phyloP scores from a whole-genome alignment of 768 basidiomycete species.

The Leccinum subtestaceum region DNA sequence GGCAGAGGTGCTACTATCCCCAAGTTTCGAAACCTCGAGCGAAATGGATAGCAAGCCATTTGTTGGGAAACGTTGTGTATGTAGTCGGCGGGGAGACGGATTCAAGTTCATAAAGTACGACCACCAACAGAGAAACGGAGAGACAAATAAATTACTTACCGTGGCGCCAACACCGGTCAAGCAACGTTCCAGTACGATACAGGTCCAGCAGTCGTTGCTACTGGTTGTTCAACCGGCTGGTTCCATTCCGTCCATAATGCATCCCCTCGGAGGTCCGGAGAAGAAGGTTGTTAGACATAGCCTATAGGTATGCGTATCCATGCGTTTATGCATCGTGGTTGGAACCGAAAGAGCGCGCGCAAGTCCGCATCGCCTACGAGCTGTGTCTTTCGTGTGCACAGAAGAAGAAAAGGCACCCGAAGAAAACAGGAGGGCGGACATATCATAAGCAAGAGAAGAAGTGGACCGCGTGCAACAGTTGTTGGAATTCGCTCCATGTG shows the following conservation, averaged over 20 bases:
- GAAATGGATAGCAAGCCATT: neutral
- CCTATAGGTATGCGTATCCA: neutral
- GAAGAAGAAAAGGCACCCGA: neutral
- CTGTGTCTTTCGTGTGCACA: conserved; percentile 4
- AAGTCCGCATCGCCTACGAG: conserved; percentile 2
- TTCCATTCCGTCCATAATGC: neutral
- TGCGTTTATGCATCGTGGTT: conserved; percentile 8
- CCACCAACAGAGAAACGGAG: neutral
- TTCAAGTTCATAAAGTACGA: neutral
- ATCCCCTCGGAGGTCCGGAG: conserved; percentile 23
- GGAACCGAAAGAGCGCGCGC: neutral
- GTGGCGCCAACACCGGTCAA: neutral
- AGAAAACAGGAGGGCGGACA: neutral
- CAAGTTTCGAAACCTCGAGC: neutral
- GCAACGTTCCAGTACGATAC: neutral
- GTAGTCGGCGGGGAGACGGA: neutral
- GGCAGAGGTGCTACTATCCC: neutral
- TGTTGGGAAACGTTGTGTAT: neutral
- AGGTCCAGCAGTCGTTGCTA: neutral
- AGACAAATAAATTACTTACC: neutral
- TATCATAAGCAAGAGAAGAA: neutral
- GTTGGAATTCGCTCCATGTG: conserved; percentile 12
- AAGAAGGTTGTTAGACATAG: conserved; percentile 6
- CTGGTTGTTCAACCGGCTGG: neutral
- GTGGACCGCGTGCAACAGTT: conserved; percentile 11